Conservation (phyloP, 352 stramenopile species). For the Phytophthora multivora region DNA sequence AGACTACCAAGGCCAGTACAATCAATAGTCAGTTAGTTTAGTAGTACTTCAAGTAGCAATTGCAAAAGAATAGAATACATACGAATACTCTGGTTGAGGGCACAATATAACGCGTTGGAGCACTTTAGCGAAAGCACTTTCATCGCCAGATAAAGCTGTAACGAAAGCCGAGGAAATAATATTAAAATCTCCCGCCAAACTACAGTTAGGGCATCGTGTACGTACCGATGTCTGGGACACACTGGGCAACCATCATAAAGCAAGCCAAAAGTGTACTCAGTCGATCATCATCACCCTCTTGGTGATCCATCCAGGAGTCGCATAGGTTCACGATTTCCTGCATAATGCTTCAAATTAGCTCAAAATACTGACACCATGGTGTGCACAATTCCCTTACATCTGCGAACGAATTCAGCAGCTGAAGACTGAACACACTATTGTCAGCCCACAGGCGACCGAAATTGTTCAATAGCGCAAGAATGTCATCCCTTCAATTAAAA, state of each 20-base stretch:
- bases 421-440: constrained; percentile 74
- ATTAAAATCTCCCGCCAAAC: background rate
- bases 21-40: background rate
- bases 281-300: constrained; percentile 32
- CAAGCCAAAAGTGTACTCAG: constrained; percentile 50
- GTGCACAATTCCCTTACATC: constrained; percentile 36
- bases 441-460: constrained; percentile 63
- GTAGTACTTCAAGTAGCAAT: background rate
- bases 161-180: background rate
- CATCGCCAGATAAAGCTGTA: constrained; percentile 17
- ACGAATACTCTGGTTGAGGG: constrained; percentile 47
- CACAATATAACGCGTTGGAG: constrained; percentile 34
- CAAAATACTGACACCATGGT: background rate
- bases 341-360: background rate
- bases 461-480: constrained; percentile 51
- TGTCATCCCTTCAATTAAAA: constrained; percentile 42
- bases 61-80: constrained; percentile 19
- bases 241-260: constrained; percentile 64
- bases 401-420: constrained; percentile 65
- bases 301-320: constrained; percentile 26
- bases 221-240: constrained; percentile 49
- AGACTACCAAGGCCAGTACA: constrained; percentile 14
- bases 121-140: constrained; percentile 34
- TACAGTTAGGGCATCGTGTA: constrained; percentile 5
- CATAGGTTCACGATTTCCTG: constrained; percentile 60